Base-by-base conservation (phyloP, 1,139 yeast genomes). In the Saccharomyces uvarum region DNA sequence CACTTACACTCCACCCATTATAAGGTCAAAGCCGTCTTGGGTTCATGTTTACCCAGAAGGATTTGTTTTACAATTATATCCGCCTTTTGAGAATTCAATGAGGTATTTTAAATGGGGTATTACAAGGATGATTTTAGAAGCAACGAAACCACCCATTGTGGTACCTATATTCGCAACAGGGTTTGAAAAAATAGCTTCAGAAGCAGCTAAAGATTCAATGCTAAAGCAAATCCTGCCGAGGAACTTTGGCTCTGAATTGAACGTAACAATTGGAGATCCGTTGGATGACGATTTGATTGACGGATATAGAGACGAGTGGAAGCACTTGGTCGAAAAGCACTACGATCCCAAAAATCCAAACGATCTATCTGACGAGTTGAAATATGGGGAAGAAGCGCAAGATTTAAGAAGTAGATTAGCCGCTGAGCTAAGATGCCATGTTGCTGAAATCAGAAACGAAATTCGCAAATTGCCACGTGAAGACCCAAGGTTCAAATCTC, bases 91-190 rank as follows among this genome's bases (percentile, higher is more conserved):
- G 53, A 85, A 88, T 62, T 88, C 97, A 3, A 87, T 93, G 91
- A 76, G 97, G 58, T 93, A 88, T 70, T 93, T 93, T 76, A 86
- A 89, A 67, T 93, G 99, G 99, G 99, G 99, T 0, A 83, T 90
- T 0, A 80, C 96, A 2, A 77, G 99, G 61, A 70, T 91, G 61
- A 77, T 93, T 3, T 73, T 93, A 54, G 99, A 93, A 70, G 77
- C 95, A 14, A 84, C 95, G 0, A 78, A 81, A 57, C 83, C 95
- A 0, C 99, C 99, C 0, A 81, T 90, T 2, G 81, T 93, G 19
- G 82, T 93, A n/a, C 99, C 99, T 0, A 85, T 93, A 26, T 93
- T 86, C 65, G 75, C 90, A 3, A 80, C 83, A 54, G 99, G 99
- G 0, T 86, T 93, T 64, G 97, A 93, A 65, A 82, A 86, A 65